These are phyloP conservation scores for Glycine latifolia DNA, from an alignment of 306 rosid species.

Conservation along the genomic window DNA sequence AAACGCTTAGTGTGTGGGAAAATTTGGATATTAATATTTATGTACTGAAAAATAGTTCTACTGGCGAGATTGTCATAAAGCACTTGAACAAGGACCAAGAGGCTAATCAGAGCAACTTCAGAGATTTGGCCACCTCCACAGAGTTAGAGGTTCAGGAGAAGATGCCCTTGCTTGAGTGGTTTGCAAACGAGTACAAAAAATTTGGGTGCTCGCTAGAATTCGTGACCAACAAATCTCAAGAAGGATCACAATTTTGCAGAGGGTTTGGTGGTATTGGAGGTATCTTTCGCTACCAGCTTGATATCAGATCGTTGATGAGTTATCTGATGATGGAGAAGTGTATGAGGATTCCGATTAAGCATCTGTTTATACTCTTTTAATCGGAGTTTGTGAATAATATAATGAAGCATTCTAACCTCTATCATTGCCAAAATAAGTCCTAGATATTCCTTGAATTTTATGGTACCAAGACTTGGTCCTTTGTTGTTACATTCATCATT, in stretches of 20 bases:
- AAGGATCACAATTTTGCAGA: constrained; percentile 91
- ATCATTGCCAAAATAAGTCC: background rate
- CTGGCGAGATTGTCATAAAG: constrained; percentile 69
- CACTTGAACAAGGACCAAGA: constrained; percentile 84
- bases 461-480: constrained; percentile 18
- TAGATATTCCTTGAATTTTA: background rate
- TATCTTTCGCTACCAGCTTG: constrained; percentile 92
- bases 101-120: constrained; percentile 64
- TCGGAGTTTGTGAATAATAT: constrained; percentile 1
- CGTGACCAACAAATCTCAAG: constrained; percentile 92
- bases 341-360: constrained; percentile 69
- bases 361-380: background rate
- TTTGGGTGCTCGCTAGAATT: constrained; percentile 88
- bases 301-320: constrained; percentile 82
- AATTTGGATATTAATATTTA: constrained; percentile 81
- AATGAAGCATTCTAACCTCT: constrained; percentile 19
- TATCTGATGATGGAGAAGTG: constrained; percentile 72
- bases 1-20: constrained; percentile 87
- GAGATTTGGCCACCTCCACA: constrained; percentile 54
- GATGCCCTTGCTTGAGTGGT: constrained; percentile 84
- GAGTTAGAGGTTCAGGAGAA: constrained; percentile 91
- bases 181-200: constrained; percentile 78
- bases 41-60: constrained; percentile 58
- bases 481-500: background rate
- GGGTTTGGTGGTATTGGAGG: constrained; percentile 96